phyloP scores from a whole-genome alignment of 192 early-diverging fungal genomes.

The Coemansia sp. region DNA sequence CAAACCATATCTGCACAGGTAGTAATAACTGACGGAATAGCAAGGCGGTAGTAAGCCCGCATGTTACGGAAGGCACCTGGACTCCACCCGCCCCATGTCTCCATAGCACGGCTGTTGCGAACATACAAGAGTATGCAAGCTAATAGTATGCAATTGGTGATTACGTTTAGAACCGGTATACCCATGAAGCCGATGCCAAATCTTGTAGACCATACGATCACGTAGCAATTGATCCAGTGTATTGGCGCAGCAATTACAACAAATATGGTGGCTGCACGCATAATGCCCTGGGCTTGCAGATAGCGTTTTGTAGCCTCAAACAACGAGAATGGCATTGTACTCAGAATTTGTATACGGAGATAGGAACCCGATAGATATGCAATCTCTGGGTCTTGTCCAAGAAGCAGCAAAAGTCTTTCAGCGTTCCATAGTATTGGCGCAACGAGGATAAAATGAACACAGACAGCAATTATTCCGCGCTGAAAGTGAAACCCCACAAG shows the following conservation, averaged over 20 bases:
- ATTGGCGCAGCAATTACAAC: constrained; percentile 67
- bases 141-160: constrained; percentile 71
- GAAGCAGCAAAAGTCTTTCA: constrained; percentile 66
- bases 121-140: constrained; percentile 52
- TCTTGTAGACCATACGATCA: constrained; percentile 67
- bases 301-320: constrained; percentile 82
- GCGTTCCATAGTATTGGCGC: constrained; percentile 11
- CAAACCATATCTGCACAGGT: constrained; percentile 69
- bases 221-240: constrained; percentile 72
- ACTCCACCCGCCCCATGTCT: constrained; percentile 86
- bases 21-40: constrained; percentile 60
- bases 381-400: constrained; percentile 65
- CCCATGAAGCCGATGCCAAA: constrained; percentile 75
- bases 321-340: constrained; percentile 70
- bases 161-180: constrained; percentile 71
- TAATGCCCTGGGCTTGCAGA: constrained; percentile 80
- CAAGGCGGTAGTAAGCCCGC: constrained; percentile 64
- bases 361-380: constrained; percentile 62
- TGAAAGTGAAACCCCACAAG: too few species aligned
- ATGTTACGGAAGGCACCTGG: constrained; percentile 63
- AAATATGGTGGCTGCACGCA: constrained; percentile 78
- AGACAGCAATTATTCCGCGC: too few species aligned
- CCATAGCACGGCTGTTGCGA: constrained; percentile 49
- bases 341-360: constrained; percentile 64
- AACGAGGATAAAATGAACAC: too few species aligned